Evolutionary conservation across 2,329 filamentous ascomycete genomes (phyloP).

Genomic region (Orbilia ellipsospora): DNA sequence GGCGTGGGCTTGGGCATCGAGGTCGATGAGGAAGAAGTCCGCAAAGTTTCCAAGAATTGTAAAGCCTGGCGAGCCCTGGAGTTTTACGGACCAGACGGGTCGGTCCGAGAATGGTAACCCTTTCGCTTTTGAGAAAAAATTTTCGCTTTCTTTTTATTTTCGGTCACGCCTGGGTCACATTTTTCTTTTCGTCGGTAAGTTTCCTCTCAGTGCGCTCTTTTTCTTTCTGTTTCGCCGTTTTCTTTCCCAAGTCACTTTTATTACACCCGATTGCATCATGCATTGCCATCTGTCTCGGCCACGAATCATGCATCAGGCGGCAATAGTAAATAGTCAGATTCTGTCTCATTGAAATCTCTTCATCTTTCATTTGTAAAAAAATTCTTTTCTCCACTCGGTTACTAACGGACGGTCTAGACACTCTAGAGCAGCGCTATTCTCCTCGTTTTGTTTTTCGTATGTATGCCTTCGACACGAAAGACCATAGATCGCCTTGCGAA

Average conservation of each 20-base stretch:
- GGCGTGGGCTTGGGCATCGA: slow-evolving; percentile 76
- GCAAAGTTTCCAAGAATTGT: slow-evolving; percentile 68
- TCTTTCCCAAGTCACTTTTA: slow-evolving; percentile 36
- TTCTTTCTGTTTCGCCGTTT: slow-evolving; percentile 13
- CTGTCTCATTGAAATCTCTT: slow-evolving; percentile 7
- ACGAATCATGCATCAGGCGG: slow-evolving; percentile 52
- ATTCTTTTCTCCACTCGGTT: slow-evolving; percentile 50
- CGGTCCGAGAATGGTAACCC: slow-evolving; percentile 74
- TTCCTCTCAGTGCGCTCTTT: slow-evolving; percentile 11
- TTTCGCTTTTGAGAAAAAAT: slow-evolving; percentile 11
- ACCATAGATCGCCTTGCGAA: slow-evolving; percentile 43
- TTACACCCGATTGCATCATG: slow-evolving; percentile 51
- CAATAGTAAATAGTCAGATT: slow-evolving; percentile 4
- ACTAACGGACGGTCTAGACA: slow-evolving; percentile 48
- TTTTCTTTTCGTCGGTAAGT: slow-evolving; percentile 40
- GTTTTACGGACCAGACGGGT: slow-evolving; percentile 75
- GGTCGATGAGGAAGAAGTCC: slow-evolving; percentile 75
- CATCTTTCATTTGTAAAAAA: background rate
- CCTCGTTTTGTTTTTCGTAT: slow-evolving; percentile 14
- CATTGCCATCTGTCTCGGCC: slow-evolving; percentile 36
- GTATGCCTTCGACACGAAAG: slow-evolving; percentile 25
- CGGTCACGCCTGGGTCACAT: slow-evolving; percentile 25
- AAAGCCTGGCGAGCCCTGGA: slow-evolving; percentile 75
- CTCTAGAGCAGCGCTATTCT: slow-evolving; percentile 45
- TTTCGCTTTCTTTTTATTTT: slow-evolving; percentile 31